phyloP scores from a whole-genome alignment of 192 early-diverging fungal species.

The Coemansia sp. region DNA sequence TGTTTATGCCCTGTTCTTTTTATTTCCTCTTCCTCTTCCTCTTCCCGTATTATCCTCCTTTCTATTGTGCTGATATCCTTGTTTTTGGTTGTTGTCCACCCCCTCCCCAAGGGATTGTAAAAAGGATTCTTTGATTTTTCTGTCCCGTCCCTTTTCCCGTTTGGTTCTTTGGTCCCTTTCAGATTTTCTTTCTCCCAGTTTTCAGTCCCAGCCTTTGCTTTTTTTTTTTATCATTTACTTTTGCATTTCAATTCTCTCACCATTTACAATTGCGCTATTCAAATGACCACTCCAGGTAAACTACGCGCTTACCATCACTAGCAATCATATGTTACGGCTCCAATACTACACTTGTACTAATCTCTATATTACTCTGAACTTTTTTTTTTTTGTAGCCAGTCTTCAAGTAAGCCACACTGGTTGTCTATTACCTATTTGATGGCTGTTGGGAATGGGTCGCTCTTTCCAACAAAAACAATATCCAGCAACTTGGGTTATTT shows the following conservation, averaged over 20 bases:
- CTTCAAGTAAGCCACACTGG: slow-evolving; percentile 38
- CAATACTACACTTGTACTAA: neutral
- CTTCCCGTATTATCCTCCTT: neutral
- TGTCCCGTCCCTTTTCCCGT: neutral
- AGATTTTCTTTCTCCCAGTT: slow-evolving; percentile 1
- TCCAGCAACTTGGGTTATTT: neutral
- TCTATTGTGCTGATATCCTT: neutral
- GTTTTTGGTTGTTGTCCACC: neutral
- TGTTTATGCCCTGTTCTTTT: neutral
- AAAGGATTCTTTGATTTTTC: neutral
- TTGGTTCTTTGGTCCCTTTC: neutral
- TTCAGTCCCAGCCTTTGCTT: neutral
- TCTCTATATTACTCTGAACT: neutral
- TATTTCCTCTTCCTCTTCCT: neutral
- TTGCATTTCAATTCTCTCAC: neutral
- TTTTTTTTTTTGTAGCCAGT: slow-evolving; percentile 12
- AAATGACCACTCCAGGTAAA: neutral
- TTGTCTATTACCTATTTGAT: neutral
- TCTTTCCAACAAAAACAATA: neutral
- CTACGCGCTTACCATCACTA: neutral
- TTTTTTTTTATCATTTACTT: slow-evolving; percentile 6
- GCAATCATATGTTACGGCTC: no score
- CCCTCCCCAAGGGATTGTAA: neutral
- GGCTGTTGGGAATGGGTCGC: neutral
- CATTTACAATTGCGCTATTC: neutral